These are phyloP conservation scores for Salvia rosmarinus DNA, from an alignment of 257 asterid species.

Conservation along the genomic window DNA sequence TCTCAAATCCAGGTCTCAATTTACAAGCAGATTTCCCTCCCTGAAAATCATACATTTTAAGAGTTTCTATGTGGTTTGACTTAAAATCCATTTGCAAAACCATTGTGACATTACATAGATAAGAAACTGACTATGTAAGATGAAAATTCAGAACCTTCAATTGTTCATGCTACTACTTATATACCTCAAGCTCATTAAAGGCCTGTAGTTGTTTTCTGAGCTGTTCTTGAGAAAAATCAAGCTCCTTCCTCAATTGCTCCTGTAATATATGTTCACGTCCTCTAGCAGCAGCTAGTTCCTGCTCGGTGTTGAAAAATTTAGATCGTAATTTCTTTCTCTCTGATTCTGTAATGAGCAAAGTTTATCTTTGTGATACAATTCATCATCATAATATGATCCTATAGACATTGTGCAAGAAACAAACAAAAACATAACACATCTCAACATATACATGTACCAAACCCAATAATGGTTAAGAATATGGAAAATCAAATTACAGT, in stretches of 20 bases:
- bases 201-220: constrained; percentile 74
- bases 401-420: constrained; percentile 22
- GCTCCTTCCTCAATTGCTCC: constrained; percentile 75
- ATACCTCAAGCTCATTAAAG: constrained; percentile 84
- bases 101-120: neutral
- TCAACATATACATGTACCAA: constrained; percentile 2
- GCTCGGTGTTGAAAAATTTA: constrained; percentile 70
- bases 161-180: neutral
- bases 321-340: constrained; percentile 75
- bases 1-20: constrained; percentile 5
- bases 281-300: constrained; percentile 95
- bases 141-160: constrained; percentile 8
- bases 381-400: constrained; percentile 35
- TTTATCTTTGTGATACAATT: constrained; percentile 26
- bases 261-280: constrained; percentile 78
- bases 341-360: constrained; percentile 57
- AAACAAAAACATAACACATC: neutral
- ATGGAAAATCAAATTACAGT: neutral
- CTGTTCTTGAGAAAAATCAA: constrained; percentile 76
- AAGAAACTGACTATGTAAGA: constrained; percentile 7
- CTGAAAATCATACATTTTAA: constrained; percentile 13
- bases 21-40: neutral
- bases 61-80: constrained; percentile 17
- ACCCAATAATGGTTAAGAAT: constrained; percentile 2
- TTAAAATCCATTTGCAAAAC: constrained; percentile 8